Percentiles rank a stretch among this genome's conserved stretches.
These are phyloP conservation scores for Platismatia glauca DNA, from an alignment of 495 filamentous ascomycete genomes.

Conservation along the genomic window DNA sequence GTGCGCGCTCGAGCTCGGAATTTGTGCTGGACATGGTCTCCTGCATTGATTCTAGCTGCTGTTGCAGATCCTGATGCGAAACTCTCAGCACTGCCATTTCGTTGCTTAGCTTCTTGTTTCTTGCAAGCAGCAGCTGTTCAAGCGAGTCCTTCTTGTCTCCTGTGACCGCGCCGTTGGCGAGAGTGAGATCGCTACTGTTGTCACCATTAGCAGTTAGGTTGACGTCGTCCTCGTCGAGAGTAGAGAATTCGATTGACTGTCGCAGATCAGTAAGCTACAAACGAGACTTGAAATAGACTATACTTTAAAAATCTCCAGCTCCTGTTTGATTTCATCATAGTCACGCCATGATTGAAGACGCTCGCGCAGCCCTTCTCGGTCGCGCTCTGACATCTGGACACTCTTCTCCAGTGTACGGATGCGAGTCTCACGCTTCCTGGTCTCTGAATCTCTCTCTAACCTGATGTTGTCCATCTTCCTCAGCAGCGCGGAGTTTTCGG, in stretches of 20 bases:
- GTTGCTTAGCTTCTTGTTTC: constrained; percentile 92
- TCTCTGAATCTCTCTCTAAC: constrained; percentile 69
- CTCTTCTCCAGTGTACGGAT: constrained; percentile 65
- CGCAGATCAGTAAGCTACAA: constrained; percentile 14
- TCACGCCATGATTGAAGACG: constrained; percentile 86
- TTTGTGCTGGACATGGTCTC: constrained; percentile 77
- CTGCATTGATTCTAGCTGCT: constrained; percentile 67
- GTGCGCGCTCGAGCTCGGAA: constrained; percentile 75
- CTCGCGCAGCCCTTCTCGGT: constrained; percentile 60
- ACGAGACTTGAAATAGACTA: constrained; percentile 2
- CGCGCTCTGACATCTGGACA: constrained; percentile 51
- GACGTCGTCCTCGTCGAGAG: constrained; percentile 71
- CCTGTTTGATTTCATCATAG: constrained; percentile 91
- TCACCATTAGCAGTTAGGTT: constrained; percentile 26
- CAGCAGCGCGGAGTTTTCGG: constrained; percentile 84
- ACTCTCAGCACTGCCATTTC: constrained; percentile 88
- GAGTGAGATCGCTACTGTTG: constrained; percentile 24
- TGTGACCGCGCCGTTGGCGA: constrained; percentile 38
- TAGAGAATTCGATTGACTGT: constrained; percentile 87
- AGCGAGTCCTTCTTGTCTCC: constrained; percentile 69
- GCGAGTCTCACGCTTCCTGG: constrained; percentile 44
- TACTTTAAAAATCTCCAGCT: constrained; percentile 88
- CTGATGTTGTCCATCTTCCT: constrained; percentile 75
- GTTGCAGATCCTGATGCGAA: constrained; percentile 86
- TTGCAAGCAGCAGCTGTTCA: constrained; percentile 80